Percentiles rank a stretch among this genome's conserved stretches.
These are phyloP conservation scores for Ceratocystis papillata DNA, from an alignment of 2,329 filamentous ascomycete species.

Conservation along the genomic window DNA sequence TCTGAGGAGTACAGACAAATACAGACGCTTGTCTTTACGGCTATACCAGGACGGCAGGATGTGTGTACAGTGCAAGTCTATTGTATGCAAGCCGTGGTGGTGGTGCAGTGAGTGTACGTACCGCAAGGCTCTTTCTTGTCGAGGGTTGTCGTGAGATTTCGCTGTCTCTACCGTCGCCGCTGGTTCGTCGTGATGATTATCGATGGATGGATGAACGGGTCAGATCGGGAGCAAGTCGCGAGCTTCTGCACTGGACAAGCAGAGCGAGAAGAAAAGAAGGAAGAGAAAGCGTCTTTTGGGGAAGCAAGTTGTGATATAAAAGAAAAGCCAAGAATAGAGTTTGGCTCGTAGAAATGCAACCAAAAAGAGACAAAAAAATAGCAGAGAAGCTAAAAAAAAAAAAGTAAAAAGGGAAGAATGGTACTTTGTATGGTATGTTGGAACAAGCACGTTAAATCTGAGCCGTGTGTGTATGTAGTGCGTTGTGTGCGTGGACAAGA, in stretches of 20 bases:
- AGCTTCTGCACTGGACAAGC: background rate
- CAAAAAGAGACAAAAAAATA: conserved; percentile 3
- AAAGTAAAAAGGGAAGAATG: conserved; percentile 18
- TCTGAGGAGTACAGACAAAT: conserved; percentile 6
- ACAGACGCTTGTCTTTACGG: conserved; percentile 7
- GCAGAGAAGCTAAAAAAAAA: conserved; percentile 4
- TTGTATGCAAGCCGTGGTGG: background rate
- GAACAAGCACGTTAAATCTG: conserved; percentile 16
- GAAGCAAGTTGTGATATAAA: background rate
- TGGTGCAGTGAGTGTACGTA: too few species aligned
- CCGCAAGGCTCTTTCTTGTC: too few species aligned
- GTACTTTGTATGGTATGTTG: conserved; percentile 24
- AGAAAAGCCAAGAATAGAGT: background rate
- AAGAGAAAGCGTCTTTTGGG: background rate
- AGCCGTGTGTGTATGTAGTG: background rate
- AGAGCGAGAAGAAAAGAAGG: background rate
- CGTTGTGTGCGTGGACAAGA: background rate
- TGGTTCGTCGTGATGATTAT: too few species aligned
- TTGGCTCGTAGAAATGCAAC: conserved; percentile 18
- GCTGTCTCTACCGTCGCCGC: too few species aligned
- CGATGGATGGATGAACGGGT: too few species aligned
- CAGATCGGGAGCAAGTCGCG: conserved; percentile 1
- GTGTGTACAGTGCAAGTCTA: background rate
- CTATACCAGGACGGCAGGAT: background rate
- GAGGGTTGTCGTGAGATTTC: too few species aligned